Base-by-base conservation (phyloP, 2,329 filamentous ascomycete species). In the Nigrospora oryzae region DNA sequence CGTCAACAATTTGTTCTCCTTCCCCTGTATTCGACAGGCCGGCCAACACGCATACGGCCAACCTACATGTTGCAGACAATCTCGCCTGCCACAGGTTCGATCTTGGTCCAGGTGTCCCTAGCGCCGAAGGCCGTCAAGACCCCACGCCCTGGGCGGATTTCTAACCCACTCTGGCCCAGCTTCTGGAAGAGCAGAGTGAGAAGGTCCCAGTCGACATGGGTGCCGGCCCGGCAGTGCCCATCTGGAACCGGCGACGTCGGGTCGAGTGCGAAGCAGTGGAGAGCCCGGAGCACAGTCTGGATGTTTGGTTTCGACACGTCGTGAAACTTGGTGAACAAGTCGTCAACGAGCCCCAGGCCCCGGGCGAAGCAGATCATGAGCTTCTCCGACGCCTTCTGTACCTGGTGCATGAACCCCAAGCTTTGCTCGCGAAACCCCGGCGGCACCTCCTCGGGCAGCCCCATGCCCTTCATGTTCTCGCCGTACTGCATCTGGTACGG, bases 71-170 rank as follows among this genome's bases (percentile, higher is more conserved):
- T 83, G 60, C 79, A 83, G 10, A 84, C 74, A 45, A 81, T 77
- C 48, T 73, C 72, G 1, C 71, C 75, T 0, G 65, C 64, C 2
- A 57, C 62, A 6, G 74, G 74, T 49, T 77, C 71, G n/a, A 84
- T 70, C 47, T 77, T 77, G 11, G 79, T 84, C 81, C 81, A 84
- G 0, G 61, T 61, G 53, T 83, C 78, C 1, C 77, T 76, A 38
- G 72, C 68, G 0, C 71, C 79, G 50, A 80, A 83, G 4, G 70
- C 68, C 0, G 78, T 83, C 8, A 74, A 71, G 3, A 69, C 74
- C 57, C 83, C 79, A 14, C 79, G 66, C 0, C 80, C 79, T 0
- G 79, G 80, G 53, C 79, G 84, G 45, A 84, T 81, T 56, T 83
- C 80, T 3, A 84, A 63, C 0, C 80, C 80, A 23, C 68, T 73